These are phyloP conservation scores for Eucalyptus pauciflora DNA, from an alignment of 345 rosid species.

Conservation along the genomic window DNA sequence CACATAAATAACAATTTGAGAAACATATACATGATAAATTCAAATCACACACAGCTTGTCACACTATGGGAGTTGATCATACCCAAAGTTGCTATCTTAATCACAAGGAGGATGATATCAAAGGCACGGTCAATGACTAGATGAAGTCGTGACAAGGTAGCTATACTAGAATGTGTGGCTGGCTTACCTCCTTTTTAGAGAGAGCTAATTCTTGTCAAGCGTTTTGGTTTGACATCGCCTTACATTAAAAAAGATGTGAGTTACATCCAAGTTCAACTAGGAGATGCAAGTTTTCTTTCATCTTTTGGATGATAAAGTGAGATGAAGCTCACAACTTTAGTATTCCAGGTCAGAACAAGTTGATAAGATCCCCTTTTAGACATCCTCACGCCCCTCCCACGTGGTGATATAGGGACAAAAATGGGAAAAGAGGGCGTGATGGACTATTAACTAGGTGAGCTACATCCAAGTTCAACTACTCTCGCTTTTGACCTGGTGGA, in stretches of 20 bases:
- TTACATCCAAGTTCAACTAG: background rate
- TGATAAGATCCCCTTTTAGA: background rate
- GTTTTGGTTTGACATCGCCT: slow-evolving; percentile 3
- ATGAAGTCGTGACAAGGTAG: background rate
- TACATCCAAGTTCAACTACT: too few relatives aligned
- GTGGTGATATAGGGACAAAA: background rate
- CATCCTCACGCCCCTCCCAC: background rate
- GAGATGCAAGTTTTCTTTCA: background rate
- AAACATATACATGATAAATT: background rate
- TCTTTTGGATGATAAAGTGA: background rate
- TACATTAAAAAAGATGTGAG: background rate
- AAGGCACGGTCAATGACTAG: background rate
- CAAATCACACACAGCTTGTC: too few relatives aligned
- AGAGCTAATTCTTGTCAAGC: background rate
- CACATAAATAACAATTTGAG: too few relatives aligned
- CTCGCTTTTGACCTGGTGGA: too few relatives aligned
- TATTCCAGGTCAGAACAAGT: background rate
- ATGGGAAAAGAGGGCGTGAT: too few relatives aligned
- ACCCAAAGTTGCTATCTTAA: background rate
- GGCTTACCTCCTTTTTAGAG: background rate
- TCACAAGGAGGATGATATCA: background rate
- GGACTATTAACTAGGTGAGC: too few relatives aligned
- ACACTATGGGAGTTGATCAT: background rate
- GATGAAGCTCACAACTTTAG: background rate
- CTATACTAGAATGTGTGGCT: background rate